A percentile compares a stretch with the other conserved stretches of the same genome.
These are phyloP conservation scores for Funneliformis mosseae DNA, from an alignment of 192 early-diverging fungal genomes.

Conservation along the genomic window DNA sequence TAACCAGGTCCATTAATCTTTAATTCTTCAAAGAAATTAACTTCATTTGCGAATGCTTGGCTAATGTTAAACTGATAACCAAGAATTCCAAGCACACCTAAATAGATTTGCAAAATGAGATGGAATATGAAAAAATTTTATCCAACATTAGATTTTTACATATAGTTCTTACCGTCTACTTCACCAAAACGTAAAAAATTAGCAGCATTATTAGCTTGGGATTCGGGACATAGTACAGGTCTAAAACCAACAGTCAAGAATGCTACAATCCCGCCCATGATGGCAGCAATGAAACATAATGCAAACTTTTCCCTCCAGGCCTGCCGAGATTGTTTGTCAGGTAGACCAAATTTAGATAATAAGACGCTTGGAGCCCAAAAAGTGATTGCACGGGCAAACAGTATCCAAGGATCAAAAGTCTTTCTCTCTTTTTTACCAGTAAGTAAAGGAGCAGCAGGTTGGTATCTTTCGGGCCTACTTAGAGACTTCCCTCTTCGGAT, in stretches of 20 bases:
- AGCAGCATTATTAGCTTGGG: constrained; percentile 32
- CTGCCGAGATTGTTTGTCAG: constrained; percentile 60
- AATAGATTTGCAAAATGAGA: not conserved
- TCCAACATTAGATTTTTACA: not conserved
- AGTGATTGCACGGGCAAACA: constrained; percentile 58
- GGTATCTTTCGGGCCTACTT: constrained; percentile 69
- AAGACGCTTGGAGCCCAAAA: constrained; percentile 61
- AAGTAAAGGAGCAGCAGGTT: constrained; percentile 68
- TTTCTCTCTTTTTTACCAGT: constrained; percentile 56
- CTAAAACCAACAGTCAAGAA: constrained; percentile 71
- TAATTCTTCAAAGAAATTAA: not conserved
- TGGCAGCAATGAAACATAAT: constrained; percentile 68
- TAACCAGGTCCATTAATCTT: constrained; percentile 45
- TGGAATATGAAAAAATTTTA: not conserved
- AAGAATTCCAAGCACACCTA: constrained; percentile 6
- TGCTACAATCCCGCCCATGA: constrained; percentile 67
- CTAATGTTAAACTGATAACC: constrained; percentile 36
- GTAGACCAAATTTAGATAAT: constrained; percentile 54
- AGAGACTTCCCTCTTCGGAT: constrained; percentile 73
- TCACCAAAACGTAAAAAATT: constrained; percentile 42
- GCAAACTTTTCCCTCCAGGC: constrained; percentile 72
- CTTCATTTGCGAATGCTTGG: constrained; percentile 28
- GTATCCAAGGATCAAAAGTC: constrained; percentile 55
- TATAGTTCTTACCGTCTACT: constrained; percentile 32
- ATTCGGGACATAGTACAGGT: constrained; percentile 36